Evolutionary conservation across 371 early-diverging fungal species (phyloP), one percentile per base, ranked within the genome.

Genomic region (Synchytrium microbalum): DNA sequence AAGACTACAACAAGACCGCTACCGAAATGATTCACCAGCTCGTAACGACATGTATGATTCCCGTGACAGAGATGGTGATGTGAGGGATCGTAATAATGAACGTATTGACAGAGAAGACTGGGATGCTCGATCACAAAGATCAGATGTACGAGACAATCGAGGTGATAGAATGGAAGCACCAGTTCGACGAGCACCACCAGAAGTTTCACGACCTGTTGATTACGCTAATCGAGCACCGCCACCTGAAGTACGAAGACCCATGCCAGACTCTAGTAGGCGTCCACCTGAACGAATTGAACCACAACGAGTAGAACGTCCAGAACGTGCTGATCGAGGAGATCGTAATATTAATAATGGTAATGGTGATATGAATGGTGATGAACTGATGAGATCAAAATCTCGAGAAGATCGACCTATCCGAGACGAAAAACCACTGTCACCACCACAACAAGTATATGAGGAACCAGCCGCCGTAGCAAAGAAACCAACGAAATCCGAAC

Each of bases 121-220:
- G 64, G 62, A 8, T 23, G 28, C 55, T 24, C 31, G 55, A 62
- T 1, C 30, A 25, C 28, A 67, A 38, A 33, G 31, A 19, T 23
- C 55, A 52, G 31, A 30, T 26, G 38, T 32, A 19, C 56, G 69
- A n/a, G 67, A 63, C 2, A 25, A 30, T 26, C 52, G 31, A 25
- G 46, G 19, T 19, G 46, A 19, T 10, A 5, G 46, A 38, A 5
- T 38, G 10, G 46, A 38, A 38, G 10, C 46, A 5, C 46, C 46
- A 10, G 10, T 38, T 10, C 46, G 46, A 19, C 5, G 46, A 19
- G 46, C 46, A 38, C 46, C 46, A 38, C 46, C 46, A 38, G 46
- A 38, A 10, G 19, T 38, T 10, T 19, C 5, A 38, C 46, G 46
- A 19, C 46, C 46, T 38, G 19, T 19, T 19, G 46, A 38, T 19